These are phyloP conservation scores for Starmerella floricola DNA, from an alignment of 805 yeast genomes.

Conservation along the genomic window DNA sequence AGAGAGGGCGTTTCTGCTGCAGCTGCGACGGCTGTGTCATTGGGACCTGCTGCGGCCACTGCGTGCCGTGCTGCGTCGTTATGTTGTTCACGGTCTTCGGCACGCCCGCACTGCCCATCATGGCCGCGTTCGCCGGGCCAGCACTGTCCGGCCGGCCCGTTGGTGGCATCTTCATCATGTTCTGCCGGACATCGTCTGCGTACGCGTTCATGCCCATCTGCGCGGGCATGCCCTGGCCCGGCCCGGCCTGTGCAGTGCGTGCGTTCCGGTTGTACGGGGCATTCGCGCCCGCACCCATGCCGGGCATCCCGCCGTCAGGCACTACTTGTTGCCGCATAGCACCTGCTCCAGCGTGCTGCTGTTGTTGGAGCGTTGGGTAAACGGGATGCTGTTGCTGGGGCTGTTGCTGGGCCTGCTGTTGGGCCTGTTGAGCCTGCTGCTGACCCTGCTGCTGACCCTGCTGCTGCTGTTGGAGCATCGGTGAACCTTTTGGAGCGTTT, in stretches of 20 bases:
- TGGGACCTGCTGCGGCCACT: slow-evolving; percentile 15
- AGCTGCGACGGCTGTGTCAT: neutral
- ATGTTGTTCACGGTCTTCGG: too few species aligned
- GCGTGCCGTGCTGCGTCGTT: neutral
- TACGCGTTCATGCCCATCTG: too few species aligned
- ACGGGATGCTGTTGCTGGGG: slow-evolving; percentile 23
- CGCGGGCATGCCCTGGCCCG: neutral
- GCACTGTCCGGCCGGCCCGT: too few species aligned
- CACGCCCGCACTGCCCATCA: too few species aligned
- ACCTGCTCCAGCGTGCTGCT: neutral
- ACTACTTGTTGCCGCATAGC: too few species aligned
- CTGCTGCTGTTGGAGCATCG: neutral
- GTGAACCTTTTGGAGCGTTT: slow-evolving; percentile 46
- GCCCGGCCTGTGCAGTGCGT: too few species aligned
- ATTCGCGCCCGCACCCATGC: neutral
- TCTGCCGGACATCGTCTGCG: too few species aligned
- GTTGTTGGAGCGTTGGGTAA: too few species aligned
- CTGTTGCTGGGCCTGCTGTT: neutral
- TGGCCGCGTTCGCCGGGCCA: too few species aligned
- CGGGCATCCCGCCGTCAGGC: too few species aligned
- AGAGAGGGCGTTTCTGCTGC: neutral
- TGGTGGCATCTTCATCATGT: too few species aligned
- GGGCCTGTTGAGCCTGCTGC: slow-evolving; percentile 16
- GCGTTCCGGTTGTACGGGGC: too few species aligned
- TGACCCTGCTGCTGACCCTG: slow-evolving; percentile 15